phyloP scores from a whole-genome alignment of 352 stramenopile species.

The Globisporangium canariense region DNA sequence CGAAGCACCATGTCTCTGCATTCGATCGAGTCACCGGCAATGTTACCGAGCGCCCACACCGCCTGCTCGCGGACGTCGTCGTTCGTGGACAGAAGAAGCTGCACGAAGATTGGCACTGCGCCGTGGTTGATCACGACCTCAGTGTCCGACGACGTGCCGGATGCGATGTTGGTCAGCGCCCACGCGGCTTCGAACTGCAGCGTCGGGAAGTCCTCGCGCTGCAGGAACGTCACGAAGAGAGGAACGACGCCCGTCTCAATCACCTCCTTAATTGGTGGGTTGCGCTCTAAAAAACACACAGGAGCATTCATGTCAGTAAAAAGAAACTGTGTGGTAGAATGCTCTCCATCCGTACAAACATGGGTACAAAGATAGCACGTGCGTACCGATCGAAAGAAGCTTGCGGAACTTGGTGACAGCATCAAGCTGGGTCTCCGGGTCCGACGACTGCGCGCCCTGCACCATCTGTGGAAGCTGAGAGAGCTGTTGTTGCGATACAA shows the following conservation, averaged over 20 bases:
- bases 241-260: constrained; percentile 98
- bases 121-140: constrained; percentile 97
- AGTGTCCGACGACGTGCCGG: constrained; percentile 97
- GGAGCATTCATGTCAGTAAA: constrained; percentile 5
- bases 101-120: constrained; percentile 96
- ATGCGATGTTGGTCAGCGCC: constrained; percentile 99
- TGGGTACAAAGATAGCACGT: background rate
- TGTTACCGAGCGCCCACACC: constrained; percentile 99
- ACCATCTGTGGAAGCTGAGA: constrained; percentile 95
- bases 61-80: constrained; percentile 97
- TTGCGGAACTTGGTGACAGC: constrained; percentile 98
- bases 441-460: constrained; percentile 88
- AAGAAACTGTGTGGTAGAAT: background rate
- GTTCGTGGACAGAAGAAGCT: constrained; percentile 94
- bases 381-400: constrained; percentile 94
- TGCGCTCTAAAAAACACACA: constrained; percentile 83
- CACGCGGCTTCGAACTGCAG: constrained; percentile 99
- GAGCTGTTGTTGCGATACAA: constrained; percentile 53
- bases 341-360: background rate
- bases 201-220: constrained; percentile 90
- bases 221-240: constrained; percentile 97
- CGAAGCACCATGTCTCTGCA: constrained; percentile 96
- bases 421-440: constrained; percentile 92
- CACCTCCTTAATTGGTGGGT: constrained; percentile 98
- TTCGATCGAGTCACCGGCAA: constrained; percentile 96